Evolutionary conservation across 192 early-diverging fungal genomes (phyloP).

Genomic region (Pilobolus umbonatus): DNA sequence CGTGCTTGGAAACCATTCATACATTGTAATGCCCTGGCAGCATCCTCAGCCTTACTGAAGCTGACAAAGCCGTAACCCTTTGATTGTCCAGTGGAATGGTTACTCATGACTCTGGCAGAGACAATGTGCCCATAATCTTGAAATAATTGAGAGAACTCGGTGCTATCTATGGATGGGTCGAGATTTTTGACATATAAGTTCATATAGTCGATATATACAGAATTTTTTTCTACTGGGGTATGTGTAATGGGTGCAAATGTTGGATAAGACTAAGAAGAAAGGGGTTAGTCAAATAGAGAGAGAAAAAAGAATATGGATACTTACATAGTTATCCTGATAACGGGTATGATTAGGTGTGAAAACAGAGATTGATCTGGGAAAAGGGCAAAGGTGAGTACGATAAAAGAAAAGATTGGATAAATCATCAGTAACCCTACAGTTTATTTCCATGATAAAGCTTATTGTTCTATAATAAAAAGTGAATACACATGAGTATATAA

Average conservation of each 20-base stretch:
- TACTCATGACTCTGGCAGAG: constrained; percentile 82
- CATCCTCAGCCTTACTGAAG: constrained; percentile 88
- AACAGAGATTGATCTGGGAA: not conserved
- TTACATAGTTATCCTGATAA: not conserved
- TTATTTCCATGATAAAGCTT: constrained; percentile 14
- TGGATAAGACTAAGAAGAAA: not conserved
- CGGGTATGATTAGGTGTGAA: not conserved
- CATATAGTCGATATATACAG: constrained; percentile 40
- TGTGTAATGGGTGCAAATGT: not conserved
- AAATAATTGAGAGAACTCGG: constrained; percentile 89
- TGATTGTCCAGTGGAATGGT: constrained; percentile 63
- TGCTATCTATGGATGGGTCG: constrained; percentile 85
- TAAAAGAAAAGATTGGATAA: not conserved
- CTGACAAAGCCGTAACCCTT: constrained; percentile 93
- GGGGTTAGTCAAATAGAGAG: not conserved
- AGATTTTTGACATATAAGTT: constrained; percentile 98
- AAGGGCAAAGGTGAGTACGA: not conserved
- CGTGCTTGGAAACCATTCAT: constrained; percentile 83
- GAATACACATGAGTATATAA: not conserved
- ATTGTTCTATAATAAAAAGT: constrained; percentile 5
- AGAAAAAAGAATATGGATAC: not conserved
- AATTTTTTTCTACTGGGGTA: constrained; percentile 3
- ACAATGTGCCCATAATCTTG: constrained; percentile 82
- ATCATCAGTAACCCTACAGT: constrained; percentile 16
- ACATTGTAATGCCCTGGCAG: constrained; percentile 78